A percentile compares a stretch with the other conserved stretches of the same genome.
Conservation (phyloP, 2,329 filamentous ascomycete genomes). For the Pseudopithomyces chartarum region DNA sequence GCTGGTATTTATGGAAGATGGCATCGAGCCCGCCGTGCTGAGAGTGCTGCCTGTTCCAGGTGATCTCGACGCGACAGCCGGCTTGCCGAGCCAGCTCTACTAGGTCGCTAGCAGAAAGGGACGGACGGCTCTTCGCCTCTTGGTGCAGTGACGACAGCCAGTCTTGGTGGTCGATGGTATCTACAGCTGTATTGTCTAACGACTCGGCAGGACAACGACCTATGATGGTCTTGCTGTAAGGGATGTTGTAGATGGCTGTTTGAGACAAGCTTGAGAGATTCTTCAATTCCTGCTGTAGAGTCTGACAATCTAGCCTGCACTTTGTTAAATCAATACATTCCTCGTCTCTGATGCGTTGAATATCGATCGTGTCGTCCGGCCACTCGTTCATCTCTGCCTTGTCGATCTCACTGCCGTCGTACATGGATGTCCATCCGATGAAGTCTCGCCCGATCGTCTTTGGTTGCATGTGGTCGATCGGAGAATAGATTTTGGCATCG, state of each 20-base stretch:
- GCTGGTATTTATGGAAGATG: not conserved
- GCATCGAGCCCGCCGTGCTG: not conserved
- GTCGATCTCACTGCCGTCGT: conserved; percentile 12
- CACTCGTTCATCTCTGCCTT: conserved; percentile 18
- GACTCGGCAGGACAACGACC: no score
- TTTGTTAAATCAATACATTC: not conserved
- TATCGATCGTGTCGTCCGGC: conserved; percentile 14
- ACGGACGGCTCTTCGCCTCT: no score
- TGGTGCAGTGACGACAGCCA: no score
- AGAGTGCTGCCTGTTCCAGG: no score
- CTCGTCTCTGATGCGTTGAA: not conserved
- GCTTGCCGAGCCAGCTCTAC: no score
- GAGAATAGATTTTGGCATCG: conserved; percentile 4
- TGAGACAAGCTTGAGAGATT: not conserved
- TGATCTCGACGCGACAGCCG: no score
- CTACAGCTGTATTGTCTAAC: no score
- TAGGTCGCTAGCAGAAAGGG: no score
- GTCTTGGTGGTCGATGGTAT: no score
- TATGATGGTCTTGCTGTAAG: no score
- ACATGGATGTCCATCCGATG: conserved; percentile 15
- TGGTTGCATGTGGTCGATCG: not conserved
- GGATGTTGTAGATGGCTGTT: no score
- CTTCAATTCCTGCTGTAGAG: not conserved
- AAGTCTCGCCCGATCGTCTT: conserved; percentile 13
- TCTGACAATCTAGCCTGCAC: not conserved